phyloP scores from a whole-genome alignment of 371 early-diverging fungal genomes.

The Aphelidium insulamus region DNA sequence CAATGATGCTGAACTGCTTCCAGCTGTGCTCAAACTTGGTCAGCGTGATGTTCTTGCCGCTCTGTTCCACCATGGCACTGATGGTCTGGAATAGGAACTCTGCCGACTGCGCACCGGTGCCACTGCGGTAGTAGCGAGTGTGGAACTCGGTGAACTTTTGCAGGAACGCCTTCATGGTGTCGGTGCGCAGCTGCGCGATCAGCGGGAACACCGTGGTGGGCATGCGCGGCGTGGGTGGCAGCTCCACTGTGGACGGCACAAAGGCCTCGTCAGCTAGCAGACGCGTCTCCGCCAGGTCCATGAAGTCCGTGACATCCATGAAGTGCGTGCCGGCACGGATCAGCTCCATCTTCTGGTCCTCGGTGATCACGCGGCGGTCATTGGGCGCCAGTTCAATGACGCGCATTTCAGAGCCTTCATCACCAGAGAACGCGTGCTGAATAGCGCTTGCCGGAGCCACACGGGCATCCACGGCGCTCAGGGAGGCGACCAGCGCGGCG shows the following conservation, averaged over 20 bases:
- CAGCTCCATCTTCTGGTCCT: constrained; percentile 36
- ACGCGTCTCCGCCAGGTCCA: neutral
- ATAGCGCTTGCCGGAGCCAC: too few relatives aligned
- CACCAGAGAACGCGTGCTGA: too few relatives aligned
- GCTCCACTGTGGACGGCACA: neutral
- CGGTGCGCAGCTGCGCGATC: constrained; percentile 26
- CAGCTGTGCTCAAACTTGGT: constrained; percentile 40
- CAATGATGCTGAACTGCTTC: constrained; percentile 25
- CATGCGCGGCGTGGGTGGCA: neutral
- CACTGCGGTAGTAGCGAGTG: constrained; percentile 71
- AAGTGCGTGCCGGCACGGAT: constrained; percentile 35
- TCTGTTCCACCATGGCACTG: constrained; percentile 15
- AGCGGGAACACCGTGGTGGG: constrained; percentile 24
- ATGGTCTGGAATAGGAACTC: constrained; percentile 50
- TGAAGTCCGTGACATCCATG: constrained; percentile 68
- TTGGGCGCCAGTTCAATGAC: too few relatives aligned
- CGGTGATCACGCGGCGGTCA: constrained; percentile 32
- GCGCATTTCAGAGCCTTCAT: too few relatives aligned
- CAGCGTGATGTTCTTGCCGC: constrained; percentile 30
- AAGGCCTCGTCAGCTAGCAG: constrained; percentile 4
- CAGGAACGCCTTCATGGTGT: constrained; percentile 34
- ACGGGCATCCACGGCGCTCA: too few relatives aligned
- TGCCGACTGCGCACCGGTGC: constrained; percentile 37
- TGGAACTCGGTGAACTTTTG: constrained; percentile 49
- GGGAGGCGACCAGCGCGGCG: too few relatives aligned